phyloP scores from a whole-genome alignment of 1,139 yeast species.

The Torulaspora pretoriensis region DNA sequence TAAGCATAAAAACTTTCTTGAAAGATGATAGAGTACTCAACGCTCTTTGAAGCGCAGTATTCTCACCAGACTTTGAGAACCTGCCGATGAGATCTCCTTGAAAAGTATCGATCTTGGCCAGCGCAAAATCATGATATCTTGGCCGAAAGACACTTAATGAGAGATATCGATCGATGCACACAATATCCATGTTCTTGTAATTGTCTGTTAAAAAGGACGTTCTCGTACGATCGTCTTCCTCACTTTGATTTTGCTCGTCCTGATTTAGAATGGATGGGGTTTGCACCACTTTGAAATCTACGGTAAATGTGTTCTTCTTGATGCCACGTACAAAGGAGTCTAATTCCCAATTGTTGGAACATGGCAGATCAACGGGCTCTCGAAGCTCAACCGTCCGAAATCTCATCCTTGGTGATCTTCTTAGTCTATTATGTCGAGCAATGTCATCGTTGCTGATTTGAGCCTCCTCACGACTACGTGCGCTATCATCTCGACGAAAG shows the following conservation, averaged over 20 bases:
- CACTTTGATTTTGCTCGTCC: constrained; percentile 6
- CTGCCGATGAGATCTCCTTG: constrained; percentile 1
- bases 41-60: constrained; percentile 12
- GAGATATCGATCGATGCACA: constrained; percentile 24
- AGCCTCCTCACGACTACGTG: constrained; percentile 5
- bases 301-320: constrained; percentile 23
- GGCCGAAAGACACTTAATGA: constrained; percentile 27
- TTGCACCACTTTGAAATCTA: constrained; percentile 22
- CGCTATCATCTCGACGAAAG: constrained; percentile 16
- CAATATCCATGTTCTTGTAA: constrained; percentile 27
- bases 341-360: constrained; percentile 16
- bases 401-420: constrained; percentile 11
- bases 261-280: constrained; percentile 4
- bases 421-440: constrained; percentile 6
- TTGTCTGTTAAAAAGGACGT: constrained; percentile 29
- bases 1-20: constrained; percentile 26
- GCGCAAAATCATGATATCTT: constrained; percentile 23
- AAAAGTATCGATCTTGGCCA: constrained; percentile 19
- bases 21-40: constrained; percentile 20
- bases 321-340: constrained; percentile 20
- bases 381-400: constrained; percentile 10
- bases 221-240: constrained; percentile 14
- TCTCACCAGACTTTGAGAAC: constrained; percentile 3
- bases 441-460: constrained; percentile 7
- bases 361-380: constrained; percentile 16